Conservation (phyloP, 257 asterid genomes). For the Apocynum venetum region DNA sequence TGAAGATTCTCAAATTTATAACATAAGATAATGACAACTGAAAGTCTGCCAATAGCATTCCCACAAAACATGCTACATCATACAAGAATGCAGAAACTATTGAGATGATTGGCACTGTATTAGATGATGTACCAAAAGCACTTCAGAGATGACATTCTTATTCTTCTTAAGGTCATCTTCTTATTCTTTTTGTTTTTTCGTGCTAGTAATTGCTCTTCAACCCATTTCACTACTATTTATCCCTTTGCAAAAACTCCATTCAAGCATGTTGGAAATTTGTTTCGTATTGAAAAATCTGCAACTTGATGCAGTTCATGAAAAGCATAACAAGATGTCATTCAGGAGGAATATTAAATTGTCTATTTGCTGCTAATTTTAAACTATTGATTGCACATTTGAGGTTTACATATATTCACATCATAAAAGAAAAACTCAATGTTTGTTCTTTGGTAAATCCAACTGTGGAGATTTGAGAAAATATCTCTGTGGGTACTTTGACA, state of each 20-base stretch:
- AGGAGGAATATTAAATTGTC: neutral
- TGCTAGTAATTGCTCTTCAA: neutral
- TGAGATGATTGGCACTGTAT: neutral
- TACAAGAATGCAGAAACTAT: neutral
- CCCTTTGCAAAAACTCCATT: neutral
- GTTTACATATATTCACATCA: neutral
- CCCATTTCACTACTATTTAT: neutral
- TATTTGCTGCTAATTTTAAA: no score
- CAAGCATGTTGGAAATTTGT: no score
- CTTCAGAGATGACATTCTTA: slow-evolving; percentile 1
- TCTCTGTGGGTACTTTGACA: neutral
- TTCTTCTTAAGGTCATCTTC: neutral
- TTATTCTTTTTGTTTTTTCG: neutral
- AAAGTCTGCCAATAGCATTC: neutral
- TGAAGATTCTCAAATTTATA: neutral
- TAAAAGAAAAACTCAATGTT: neutral
- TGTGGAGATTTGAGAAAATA: neutral
- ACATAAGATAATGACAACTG: neutral
- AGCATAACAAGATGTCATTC: no score
- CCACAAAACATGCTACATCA: neutral
- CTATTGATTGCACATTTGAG: neutral
- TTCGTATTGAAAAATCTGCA: no score
- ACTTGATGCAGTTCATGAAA: no score
- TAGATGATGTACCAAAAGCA: neutral
- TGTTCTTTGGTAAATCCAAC: neutral